Evolutionary conservation across 73 alveolate genomes (phyloP).

Genomic region (Durusdinium trenchii): DNA sequence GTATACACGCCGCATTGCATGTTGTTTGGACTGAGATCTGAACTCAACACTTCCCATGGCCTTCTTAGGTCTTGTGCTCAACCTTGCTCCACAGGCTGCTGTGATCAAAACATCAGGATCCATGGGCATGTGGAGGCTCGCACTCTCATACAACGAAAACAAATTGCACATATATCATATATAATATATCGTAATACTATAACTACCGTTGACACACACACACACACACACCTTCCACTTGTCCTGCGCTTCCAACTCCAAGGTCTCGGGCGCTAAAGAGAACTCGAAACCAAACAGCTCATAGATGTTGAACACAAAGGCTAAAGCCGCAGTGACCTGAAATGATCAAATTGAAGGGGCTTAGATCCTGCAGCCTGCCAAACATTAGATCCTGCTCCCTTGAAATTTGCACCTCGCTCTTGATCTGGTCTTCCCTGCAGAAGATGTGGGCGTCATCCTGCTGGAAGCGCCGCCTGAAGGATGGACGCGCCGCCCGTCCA

Average conservation of each 20-base stretch:
- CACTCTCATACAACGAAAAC: too few relatives aligned
- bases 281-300: slow-evolving; percentile 98
- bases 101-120: neutral
- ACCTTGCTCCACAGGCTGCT: neutral
- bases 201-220: neutral
- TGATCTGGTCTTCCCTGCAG: slow-evolving; percentile 97
- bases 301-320: slow-evolving; percentile 97
- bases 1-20: too few relatives aligned
- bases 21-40: neutral
- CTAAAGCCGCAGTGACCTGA: slow-evolving; percentile 97
- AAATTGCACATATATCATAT: too few relatives aligned
- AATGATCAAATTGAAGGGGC: neutral
- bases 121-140: neutral
- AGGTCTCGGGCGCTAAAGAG: slow-evolving; percentile 46
- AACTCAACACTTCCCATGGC: slow-evolving; percentile 53
- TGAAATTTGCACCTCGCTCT: neutral
- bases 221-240: neutral
- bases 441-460: slow-evolving; percentile 99
- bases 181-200: neutral
- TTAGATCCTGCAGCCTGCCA: neutral
- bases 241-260: neutral
- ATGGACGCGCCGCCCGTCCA: neutral
- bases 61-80: slow-evolving; percentile 87
- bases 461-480: slow-evolving; percentile 98
- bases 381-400: neutral